phyloP scores from a whole-genome alignment of 106 monocot genomes.

The Phalaenopsis aphrodite region DNA sequence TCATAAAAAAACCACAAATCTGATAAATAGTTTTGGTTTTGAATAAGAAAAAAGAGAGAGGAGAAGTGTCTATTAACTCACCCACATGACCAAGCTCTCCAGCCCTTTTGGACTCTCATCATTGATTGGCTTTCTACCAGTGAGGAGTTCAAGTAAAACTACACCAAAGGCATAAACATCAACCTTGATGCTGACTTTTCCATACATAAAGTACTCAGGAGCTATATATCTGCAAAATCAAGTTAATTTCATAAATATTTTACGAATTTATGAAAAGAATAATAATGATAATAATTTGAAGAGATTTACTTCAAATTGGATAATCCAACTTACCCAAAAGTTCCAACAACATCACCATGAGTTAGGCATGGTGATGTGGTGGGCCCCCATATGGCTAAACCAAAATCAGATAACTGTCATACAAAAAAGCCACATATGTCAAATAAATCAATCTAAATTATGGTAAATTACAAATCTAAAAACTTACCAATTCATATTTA shows the following conservation, averaged over 20 bases:
- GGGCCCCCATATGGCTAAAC: constrained; percentile 22
- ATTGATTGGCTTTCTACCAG: constrained; percentile 67
- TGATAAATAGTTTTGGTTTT: too few species aligned
- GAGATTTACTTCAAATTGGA: constrained; percentile 4
- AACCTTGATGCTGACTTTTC: constrained; percentile 75
- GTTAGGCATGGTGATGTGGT: constrained; percentile 9
- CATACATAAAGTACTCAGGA: constrained; percentile 90
- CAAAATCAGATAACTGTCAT: constrained; percentile 22
- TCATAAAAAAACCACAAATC: too few species aligned
- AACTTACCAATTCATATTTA: too few species aligned
- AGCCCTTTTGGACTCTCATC: constrained; percentile 49
- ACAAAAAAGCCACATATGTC: constrained; percentile 3
- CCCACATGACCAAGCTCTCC: constrained; percentile 85
- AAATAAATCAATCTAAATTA: not conserved
- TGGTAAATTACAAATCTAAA: too few species aligned
- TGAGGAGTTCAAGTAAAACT: constrained; percentile 75
- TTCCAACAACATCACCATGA: constrained; percentile 21
- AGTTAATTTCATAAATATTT: not conserved
- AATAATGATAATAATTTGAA: not conserved
- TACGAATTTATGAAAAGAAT: not conserved
- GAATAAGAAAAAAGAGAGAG: not conserved
- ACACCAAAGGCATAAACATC: constrained; percentile 90
- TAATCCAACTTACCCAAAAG: constrained; percentile 21
- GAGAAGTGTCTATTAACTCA: constrained; percentile 19
- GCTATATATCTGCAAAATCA: constrained; percentile 53